These are phyloP conservation scores for Hypoxylon rickii DNA, from an alignment of 495 filamentous ascomycete genomes.

Conservation along the genomic window DNA sequence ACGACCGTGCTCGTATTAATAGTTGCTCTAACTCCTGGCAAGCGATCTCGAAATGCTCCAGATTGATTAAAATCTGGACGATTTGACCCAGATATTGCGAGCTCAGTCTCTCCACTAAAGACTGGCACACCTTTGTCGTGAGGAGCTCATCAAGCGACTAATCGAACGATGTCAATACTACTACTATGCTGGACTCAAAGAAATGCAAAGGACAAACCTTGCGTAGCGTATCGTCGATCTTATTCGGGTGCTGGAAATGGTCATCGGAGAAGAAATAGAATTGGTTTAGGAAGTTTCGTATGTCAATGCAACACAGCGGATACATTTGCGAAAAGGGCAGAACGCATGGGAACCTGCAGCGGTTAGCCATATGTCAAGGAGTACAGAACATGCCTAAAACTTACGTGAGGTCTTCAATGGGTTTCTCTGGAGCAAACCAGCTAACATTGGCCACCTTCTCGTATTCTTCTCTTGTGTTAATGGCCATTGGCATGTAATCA, in stretches of 20 bases:
- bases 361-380: slow-evolving; percentile 21
- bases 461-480: slow-evolving; percentile 85
- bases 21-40: slow-evolving; percentile 85
- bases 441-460: slow-evolving; percentile 91
- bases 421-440: slow-evolving; percentile 86
- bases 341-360: slow-evolving; percentile 78
- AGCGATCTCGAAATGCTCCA: slow-evolving; percentile 94
- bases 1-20: slow-evolving; percentile 78
- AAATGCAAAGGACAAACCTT: slow-evolving; percentile 61
- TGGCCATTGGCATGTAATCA: slow-evolving; percentile 99
- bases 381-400: slow-evolving; percentile 33
- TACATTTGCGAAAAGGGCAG: slow-evolving; percentile 99
- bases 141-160: slow-evolving; percentile 83
- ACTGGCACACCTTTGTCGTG: slow-evolving; percentile 84
- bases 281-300: slow-evolving; percentile 93
- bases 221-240: slow-evolving; percentile 88
- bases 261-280: slow-evolving; percentile 96
- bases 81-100: slow-evolving; percentile 97
- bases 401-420: slow-evolving; percentile 74
- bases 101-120: slow-evolving; percentile 82
- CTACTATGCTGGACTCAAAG: no score
- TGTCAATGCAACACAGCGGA: slow-evolving; percentile 95
- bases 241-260: slow-evolving; percentile 82
- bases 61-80: slow-evolving; percentile 95
- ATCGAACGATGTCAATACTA: no score